Base-by-base conservation (phyloP, 495 filamentous ascomycete species). In the Tuber umbilicatum region DNA sequence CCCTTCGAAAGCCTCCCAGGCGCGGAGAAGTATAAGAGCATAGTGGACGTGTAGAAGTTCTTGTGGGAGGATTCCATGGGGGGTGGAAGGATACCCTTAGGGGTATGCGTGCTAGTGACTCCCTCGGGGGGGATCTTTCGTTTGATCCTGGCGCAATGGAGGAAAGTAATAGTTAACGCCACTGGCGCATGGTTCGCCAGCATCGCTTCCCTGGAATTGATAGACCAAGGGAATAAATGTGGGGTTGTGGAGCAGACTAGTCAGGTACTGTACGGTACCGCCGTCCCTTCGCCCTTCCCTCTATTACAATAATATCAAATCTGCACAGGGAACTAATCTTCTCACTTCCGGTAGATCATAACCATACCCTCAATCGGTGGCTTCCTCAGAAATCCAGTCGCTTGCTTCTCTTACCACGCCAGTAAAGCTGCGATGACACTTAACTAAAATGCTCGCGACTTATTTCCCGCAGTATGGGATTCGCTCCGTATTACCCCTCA, bases 41-140 rank as follows among this genome's bases (percentile, higher is more conserved):
- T 76, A 16, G 74, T 74, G n/a, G 73, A 74, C 23, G 50, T 81
- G 31, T 68, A 79, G 50, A 70, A 70, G 19, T 72, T 73, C 70
- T 47, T 79, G 35, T 73, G 71, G 69, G 74, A 74, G 47, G 73
- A 80, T 64, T 45, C 68, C 23, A 64, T 74, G 41, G 73, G 75
- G 69, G 43, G 69, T 81, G 78, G 80, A 71, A 75, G 39, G 82
- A 83, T 23, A 86, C 86, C 12, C 85, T 89, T 75, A 82, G 84
- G 40, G 50, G 50, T 55, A 55, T 55, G 50, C n/a, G 21, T 55
- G 50, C 50, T 27, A 0, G 9, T 27, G 16, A n/a, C 50, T 55
- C 9, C 23, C 50, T 10, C 27, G 1, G 50, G 23, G 86, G 85
- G n/a, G 89, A 89, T 75, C 86, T 87, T 73, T 84, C 84, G 6